Percentiles rank a stretch among this genome's conserved stretches.
phyloP scores from a whole-genome alignment of 73 alveolate species.

The Urostyla sp. region DNA sequence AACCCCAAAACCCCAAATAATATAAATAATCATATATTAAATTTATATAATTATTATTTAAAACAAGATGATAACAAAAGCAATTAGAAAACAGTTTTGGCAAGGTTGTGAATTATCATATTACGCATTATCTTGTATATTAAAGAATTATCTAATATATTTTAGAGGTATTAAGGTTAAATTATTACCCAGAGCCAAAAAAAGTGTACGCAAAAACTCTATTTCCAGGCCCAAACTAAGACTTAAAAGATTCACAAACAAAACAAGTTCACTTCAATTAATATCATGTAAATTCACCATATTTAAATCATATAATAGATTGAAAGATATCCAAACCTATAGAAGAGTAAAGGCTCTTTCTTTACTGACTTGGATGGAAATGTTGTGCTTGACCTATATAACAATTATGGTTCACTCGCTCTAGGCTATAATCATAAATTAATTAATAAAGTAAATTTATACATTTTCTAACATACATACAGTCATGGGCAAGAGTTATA shows the following conservation, averaged over 20 bases:
- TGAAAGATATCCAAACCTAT: conserved; percentile 40
- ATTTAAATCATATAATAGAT: conserved; percentile 19
- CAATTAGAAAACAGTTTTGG: no score
- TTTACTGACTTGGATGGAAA: conserved; percentile 75
- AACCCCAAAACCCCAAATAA: no score
- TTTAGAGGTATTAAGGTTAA: no score
- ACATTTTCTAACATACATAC: no score
- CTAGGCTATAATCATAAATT: conserved; percentile 75
- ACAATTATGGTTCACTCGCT: conserved; percentile 47
- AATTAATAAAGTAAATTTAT: conserved; percentile 11
- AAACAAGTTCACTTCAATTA: background rate
- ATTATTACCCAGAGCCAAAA: no score
- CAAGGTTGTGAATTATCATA: no score
- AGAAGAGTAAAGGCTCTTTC: conserved; percentile 70
- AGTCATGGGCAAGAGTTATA: no score
- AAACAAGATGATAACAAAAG: no score
- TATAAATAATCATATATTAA: no score
- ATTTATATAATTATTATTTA: background rate
- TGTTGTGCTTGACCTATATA: conserved; percentile 52
- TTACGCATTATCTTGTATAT: no score
- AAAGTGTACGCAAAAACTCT: background rate
- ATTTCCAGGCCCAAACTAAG: conserved; percentile 30
- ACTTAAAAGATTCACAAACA: background rate
- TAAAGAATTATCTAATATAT: no score
- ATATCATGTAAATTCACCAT: background rate